Conservation (phyloP, 768 basidiomycete genomes). For the Mycena chlorophos region DNA sequence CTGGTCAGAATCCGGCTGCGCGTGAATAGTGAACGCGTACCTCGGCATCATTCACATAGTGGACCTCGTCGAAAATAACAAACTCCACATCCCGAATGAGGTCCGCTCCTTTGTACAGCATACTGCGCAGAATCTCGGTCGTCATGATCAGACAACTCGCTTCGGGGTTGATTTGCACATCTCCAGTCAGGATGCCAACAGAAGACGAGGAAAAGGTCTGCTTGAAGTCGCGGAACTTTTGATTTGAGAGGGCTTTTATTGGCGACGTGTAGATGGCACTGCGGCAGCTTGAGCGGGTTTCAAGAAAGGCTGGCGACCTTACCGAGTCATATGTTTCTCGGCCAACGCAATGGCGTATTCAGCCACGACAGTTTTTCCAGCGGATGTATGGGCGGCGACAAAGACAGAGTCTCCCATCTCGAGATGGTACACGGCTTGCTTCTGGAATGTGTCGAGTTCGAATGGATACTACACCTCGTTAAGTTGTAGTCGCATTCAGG, state of each 20-base stretch:
- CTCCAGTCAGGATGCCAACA: constrained; percentile 95
- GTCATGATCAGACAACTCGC: constrained; percentile 97
- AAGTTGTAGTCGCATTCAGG: not conserved
- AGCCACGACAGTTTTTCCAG: constrained; percentile 98
- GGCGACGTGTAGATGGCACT: constrained; percentile 99
- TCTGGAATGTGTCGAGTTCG: constrained; percentile 97
- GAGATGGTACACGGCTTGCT: constrained; percentile 96
- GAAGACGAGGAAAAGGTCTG: constrained; percentile 88
- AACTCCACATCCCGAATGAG: constrained; percentile 98
- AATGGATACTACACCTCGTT: constrained; percentile 80
- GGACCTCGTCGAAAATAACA: constrained; percentile 99
- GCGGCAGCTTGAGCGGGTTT: constrained; percentile 13
- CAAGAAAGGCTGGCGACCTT: constrained; percentile 16
- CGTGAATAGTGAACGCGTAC: constrained; percentile 40
- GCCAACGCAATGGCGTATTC: constrained; percentile 98
- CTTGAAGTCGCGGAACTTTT: constrained; percentile 99
- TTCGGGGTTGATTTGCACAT: constrained; percentile 99
- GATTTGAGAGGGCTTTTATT: constrained; percentile 97
- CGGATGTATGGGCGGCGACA: constrained; percentile 99
- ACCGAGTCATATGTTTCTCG: constrained; percentile 99
- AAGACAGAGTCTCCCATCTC: constrained; percentile 98
- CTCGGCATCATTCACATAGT: constrained; percentile 99
- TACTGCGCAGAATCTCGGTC: constrained; percentile 95
- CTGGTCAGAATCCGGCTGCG: constrained; percentile 3
- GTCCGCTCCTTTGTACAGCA: constrained; percentile 99